Evolutionary conservation across 257 asterid genomes (phyloP), one percentile per base, ranked within the genome.

Genomic region (Solanum etuberosum): DNA sequence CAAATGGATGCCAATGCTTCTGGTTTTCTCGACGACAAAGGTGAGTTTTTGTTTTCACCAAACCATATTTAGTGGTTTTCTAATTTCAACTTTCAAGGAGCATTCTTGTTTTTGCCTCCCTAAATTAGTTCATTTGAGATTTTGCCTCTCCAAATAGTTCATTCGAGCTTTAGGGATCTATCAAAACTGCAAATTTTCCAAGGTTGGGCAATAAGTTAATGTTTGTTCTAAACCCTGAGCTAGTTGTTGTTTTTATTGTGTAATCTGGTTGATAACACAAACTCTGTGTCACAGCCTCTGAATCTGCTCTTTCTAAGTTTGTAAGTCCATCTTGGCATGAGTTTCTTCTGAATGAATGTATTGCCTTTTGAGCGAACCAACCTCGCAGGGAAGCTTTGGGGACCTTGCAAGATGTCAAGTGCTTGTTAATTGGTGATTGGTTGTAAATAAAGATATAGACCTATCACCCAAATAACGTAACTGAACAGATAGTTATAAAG

Each of bases 1-100:
- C 87, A 84, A 27, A 86, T 86, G 91, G 88, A 90, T 91, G 91
- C 90, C 43, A 91, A 88, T 88, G 85, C 84, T 86, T 89, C 95
- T 73, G 78, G 93, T 90, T 91, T 91, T 88, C 92, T 68, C 86
- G 90, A 90, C 51, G 88, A 46, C 18, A 46, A 80, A 80, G 67
- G 85, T 46, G 85, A 80, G 65, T 80, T 46, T 43, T 80, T 80
- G 18, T 29, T 46, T 80, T 29, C 67, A 80, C 29, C 42, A 46
- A 16, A 80, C 27, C 40, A 46, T 27, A 27, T 80, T 11, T 46
- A 46, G 29, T 46, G 7, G 16, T 43, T 14, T 29, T 46, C 67
- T 27, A 29, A 9, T 43, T 46, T 80, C 67, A 46, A 80, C 38
- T 78, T 78, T 78, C 85, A 43, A 27, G 42, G 85, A 9, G 18